Evolutionary conservation across 495 filamentous ascomycete genomes (phyloP).

Genomic region (Penicillium arizonense): DNA sequence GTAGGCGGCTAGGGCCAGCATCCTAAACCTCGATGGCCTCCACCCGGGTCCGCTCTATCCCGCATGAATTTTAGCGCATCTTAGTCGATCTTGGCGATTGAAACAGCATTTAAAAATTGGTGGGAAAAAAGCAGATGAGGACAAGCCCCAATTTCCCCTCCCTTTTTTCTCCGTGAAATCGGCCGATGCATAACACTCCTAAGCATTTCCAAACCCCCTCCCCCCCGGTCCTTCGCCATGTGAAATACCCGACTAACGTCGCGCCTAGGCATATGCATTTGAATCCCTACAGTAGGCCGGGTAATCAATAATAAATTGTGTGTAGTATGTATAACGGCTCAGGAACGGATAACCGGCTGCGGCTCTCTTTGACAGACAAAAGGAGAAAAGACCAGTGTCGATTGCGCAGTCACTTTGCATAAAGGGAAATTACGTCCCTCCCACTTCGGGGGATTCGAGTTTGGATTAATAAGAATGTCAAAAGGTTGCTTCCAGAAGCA

Average conservation of each 20-base stretch:
- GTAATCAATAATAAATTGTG: background rate
- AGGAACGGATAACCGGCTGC: constrained; percentile 17
- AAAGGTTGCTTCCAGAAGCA: constrained; percentile 21
- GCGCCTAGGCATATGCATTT: background rate
- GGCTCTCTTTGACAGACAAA: constrained; percentile 13
- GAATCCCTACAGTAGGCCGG: no score
- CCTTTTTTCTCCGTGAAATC: constrained; percentile 7
- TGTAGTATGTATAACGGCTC: background rate
- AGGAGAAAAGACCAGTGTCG: constrained; percentile 1
- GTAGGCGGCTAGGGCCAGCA: no score
- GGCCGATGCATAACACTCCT: constrained; percentile 5
- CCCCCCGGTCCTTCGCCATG: constrained; percentile 1
- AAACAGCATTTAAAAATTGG: constrained; percentile 1
- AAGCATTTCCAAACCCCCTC: background rate
- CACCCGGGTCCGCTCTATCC: constrained; percentile 18
- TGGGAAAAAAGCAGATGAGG: background rate
- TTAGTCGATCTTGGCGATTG: constrained; percentile 18
- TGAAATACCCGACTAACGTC: constrained; percentile 5
- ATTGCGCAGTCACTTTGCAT: constrained; percentile 12
- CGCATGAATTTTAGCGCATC: constrained; percentile 7
- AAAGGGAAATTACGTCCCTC: constrained; percentile 1
- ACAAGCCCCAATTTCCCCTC: background rate
- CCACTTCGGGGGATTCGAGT: constrained; percentile 2
- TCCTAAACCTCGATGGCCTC: constrained; percentile 10
- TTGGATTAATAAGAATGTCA: background rate